Evolutionary conservation across 345 rosid genomes (phyloP).

Genomic region (Sonneratia caseolaris): DNA sequence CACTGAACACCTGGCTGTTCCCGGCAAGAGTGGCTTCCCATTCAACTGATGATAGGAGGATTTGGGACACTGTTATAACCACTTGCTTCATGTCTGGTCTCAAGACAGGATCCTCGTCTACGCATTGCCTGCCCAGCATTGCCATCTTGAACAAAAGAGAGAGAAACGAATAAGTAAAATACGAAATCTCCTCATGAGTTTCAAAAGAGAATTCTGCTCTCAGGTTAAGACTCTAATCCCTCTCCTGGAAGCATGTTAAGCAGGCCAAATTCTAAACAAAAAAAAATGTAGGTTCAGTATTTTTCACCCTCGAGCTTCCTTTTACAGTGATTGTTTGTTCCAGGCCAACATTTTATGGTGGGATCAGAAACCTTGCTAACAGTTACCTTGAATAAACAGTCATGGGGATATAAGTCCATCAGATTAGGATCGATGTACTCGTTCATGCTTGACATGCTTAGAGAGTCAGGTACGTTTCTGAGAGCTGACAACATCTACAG

Average conservation of each 20-base stretch:
- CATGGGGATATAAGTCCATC: conserved; percentile 89
- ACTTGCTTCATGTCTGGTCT: conserved; percentile 97
- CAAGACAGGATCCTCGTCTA: conserved; percentile 76
- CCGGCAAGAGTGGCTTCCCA: conserved; percentile 99
- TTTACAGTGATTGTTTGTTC: neutral
- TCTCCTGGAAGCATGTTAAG: neutral
- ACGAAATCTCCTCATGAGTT: neutral
- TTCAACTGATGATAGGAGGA: conserved; percentile 79
- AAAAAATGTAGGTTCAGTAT: neutral
- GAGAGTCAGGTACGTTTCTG: conserved; percentile 55
- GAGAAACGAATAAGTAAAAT: conserved; percentile 5
- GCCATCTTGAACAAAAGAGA: conserved; percentile 39
- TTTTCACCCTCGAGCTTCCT: neutral
- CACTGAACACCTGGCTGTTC: conserved; percentile 92
- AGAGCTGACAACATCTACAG: conserved; percentile 78
- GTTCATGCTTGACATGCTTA: conserved; percentile 62
- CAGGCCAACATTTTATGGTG: neutral
- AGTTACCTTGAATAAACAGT: conserved; percentile 83
- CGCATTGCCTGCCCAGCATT: conserved; percentile 87
- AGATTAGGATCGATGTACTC: conserved; percentile 63
- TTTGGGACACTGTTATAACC: conserved; percentile 80
- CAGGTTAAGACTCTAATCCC: neutral
- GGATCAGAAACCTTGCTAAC: neutral
- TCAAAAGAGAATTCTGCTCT: neutral
- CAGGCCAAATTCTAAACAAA: neutral